phyloP scores from a whole-genome alignment of 1,284 basidiomycete genomes.

The Irpex sp. region DNA sequence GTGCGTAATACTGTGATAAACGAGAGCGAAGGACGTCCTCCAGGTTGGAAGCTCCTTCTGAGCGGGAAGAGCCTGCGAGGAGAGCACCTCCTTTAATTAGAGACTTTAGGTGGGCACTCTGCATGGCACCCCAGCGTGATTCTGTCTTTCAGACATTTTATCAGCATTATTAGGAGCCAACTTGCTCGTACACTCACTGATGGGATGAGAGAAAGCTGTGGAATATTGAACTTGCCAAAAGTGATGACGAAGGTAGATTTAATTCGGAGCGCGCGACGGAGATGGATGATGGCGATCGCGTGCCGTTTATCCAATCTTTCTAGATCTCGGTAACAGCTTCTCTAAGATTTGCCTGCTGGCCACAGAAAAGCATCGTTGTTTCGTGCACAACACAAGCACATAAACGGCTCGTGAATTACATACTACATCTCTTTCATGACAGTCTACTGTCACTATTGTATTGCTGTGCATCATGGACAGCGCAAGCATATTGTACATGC shows the following conservation, averaged over 20 bases:
- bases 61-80: constrained; percentile 12
- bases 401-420: no score
- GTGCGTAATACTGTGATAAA: constrained; percentile 35
- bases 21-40: constrained; percentile 33
- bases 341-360: neutral
- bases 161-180: neutral
- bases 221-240: neutral
- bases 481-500: neutral
- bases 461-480: neutral
- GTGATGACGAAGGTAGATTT: neutral
- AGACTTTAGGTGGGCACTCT: constrained; percentile 6
- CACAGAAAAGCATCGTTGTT: no score
- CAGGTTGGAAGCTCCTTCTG: constrained; percentile 24
- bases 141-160: neutral
- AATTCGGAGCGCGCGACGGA: neutral
- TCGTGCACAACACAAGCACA: no score
- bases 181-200: neutral
- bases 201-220: neutral
- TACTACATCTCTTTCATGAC: neutral
- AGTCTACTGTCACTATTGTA: neutral
- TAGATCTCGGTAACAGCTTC: neutral
- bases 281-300: neutral
- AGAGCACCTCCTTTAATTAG: constrained; percentile 12
- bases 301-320: neutral
- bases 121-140: neutral